These are phyloP conservation scores for Backusella westeae DNA, from an alignment of 192 early-diverging fungal species.

Conservation along the genomic window DNA sequence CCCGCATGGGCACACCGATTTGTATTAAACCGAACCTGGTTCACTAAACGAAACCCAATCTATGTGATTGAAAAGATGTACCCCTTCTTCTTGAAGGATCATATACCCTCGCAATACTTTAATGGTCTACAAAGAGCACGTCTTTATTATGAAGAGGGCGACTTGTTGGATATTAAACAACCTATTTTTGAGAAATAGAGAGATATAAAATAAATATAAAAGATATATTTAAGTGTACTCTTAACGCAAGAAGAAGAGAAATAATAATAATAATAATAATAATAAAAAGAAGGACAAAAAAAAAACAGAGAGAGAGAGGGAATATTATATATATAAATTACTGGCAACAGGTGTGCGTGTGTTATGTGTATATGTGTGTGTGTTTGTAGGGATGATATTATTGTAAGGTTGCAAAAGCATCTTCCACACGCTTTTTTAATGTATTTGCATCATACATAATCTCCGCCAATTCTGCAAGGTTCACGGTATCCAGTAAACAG, in stretches of 20 bases:
- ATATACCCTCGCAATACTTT: conserved; percentile 26
- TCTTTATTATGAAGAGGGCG: conserved; percentile 13
- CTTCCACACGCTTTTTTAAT: conserved; percentile 4
- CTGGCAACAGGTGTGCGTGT: no score
- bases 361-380: no score
- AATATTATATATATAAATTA: no score
- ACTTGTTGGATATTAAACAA: neutral
- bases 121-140: conserved; percentile 17
- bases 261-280: neutral
- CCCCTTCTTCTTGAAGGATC: conserved; percentile 27
- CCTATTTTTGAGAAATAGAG: neutral
- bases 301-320: neutral
- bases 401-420: conserved; percentile 18
- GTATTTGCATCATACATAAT: conserved; percentile 31
- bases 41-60: conserved; percentile 21
- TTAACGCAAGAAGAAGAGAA: neutral
- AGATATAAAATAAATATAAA: neutral
- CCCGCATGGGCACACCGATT: conserved; percentile 11
- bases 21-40: conserved; percentile 2
- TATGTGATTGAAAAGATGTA: conserved; percentile 20
- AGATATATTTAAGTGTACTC: neutral
- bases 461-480: conserved; percentile 34
- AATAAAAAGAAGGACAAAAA: neutral
- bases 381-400: neutral
- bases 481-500: conserved; percentile 33